These are phyloP conservation scores for Rhizophora apiculata DNA, from an alignment of 345 rosid genomes.

Conservation along the genomic window DNA sequence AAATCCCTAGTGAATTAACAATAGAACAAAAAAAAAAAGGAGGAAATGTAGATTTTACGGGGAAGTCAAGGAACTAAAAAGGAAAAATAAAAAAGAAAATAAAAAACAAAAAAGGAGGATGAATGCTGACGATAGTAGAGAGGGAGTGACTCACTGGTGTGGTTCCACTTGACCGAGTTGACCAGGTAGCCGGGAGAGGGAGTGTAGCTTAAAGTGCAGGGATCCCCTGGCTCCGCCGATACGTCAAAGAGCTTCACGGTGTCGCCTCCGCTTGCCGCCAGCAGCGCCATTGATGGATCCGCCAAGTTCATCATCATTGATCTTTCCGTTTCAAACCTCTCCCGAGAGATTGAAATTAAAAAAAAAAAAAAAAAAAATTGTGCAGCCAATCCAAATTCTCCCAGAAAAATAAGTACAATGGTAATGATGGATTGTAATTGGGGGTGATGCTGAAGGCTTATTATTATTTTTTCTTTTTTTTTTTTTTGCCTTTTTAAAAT, in stretches of 20 bases:
- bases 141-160: conserved; percentile 59
- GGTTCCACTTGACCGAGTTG: conserved; percentile 94
- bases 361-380: neutral
- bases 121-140: neutral
- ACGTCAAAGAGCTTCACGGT: conserved; percentile 87
- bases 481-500: too few relatives aligned
- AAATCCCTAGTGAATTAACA: too few relatives aligned
- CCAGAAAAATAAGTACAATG: neutral
- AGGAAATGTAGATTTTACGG: too few relatives aligned
- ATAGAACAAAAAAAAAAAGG: too few relatives aligned
- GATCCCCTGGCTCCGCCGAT: conserved; percentile 69
- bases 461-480: too few relatives aligned
- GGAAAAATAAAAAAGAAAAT: neutral
- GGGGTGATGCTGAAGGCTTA: too few relatives aligned
- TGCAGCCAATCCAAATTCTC: conserved; percentile 1
- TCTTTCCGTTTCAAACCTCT: neutral
- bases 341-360: neutral
- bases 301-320: conserved; percentile 41
- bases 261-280: conserved; percentile 84
- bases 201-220: conserved; percentile 66
- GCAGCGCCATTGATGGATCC: conserved; percentile 64
- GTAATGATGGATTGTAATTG: too few relatives aligned
- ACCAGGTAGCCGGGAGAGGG: conserved; percentile 70
- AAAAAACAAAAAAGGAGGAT: neutral
- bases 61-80: neutral